A percentile compares a stretch with the other conserved stretches of the same genome.
These are phyloP conservation scores for Paracorniculantispora psalliotae DNA, from an alignment of 2,329 filamentous ascomycete genomes.

Conservation along the genomic window DNA sequence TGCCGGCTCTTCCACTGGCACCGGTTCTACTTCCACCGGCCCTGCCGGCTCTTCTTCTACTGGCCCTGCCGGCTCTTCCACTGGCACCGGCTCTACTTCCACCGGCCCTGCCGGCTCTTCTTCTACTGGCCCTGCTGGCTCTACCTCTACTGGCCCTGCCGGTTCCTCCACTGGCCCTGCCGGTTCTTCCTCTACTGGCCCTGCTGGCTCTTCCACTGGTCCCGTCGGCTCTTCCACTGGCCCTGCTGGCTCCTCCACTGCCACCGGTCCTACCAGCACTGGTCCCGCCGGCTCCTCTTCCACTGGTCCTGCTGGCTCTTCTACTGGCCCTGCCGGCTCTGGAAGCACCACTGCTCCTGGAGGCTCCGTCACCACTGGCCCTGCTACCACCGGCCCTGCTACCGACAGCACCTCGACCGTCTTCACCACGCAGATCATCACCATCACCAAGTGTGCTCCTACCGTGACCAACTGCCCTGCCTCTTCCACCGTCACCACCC, in stretches of 20 bases:
- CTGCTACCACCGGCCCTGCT: neutral
- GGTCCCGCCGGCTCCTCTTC: neutral
- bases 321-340: neutral
- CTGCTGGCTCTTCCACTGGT: neutral
- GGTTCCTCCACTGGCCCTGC: neutral
- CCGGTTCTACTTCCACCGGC: neutral
- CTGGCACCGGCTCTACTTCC: neutral
- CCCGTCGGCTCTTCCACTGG: no score
- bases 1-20: neutral
- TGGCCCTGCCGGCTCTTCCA: neutral
- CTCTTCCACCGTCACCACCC: conserved; percentile 6
- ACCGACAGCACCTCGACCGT: conserved; percentile 4
- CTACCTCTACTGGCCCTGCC: neutral
- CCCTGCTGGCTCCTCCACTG: neutral
- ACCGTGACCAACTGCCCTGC: conserved; percentile 11
- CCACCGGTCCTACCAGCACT: neutral
- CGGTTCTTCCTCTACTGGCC: neutral
- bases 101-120: neutral
- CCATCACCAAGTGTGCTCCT: conserved; percentile 8
- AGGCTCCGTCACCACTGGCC: neutral
- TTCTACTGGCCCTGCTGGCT: neutral
- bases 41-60: neutral
- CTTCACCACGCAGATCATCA: conserved; percentile 7
- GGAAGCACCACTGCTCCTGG: neutral
- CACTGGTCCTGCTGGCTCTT: neutral